Base-by-base conservation (phyloP, 106 monocot species). In the Amphibolis antarctica region DNA sequence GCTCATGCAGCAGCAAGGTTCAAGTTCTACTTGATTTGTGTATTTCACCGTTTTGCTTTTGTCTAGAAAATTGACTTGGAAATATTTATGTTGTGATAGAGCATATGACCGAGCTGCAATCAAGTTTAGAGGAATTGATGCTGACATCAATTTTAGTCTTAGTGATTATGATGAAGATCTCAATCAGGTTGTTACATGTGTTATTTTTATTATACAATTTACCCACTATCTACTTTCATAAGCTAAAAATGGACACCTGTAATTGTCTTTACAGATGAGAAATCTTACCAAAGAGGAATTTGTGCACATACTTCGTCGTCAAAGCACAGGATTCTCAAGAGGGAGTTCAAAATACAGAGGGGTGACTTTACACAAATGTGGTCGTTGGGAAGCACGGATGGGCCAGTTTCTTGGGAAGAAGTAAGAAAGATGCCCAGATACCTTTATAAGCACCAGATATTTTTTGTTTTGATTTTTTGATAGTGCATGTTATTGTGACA, bases 341-440 rank as follows among this genome's bases (percentile, higher is more conserved):
- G 96, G 96, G 30, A 96, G 90, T 77, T 96, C 96, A 13, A 96
- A 86, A 60, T 96, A 69, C 48, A 79, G 96, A 66, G 96, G 96
- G 18, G 96, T 96, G 12, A 96, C 96, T n/a, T 63, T 96, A 56
- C 96, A 96, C 76, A 96, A 90, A 62, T 96, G 96, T 58, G 96
- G 96, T 0, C 79, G 96, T 71, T 96, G 96, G 96, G 96, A 96
- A 61, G 96, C 96, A 50, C 74, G 94, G 60, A 84, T 89, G 81
- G 94, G 94, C 24, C 94, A 96, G 58, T 82, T 96, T 76, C 70
- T 96, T 18, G 96, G 96, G 25, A 96, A 85, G 62, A 96, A 96
- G 96, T 88, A 75, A 60, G 72, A 28, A 26, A 26, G 9, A 43
- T 12, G 30, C n/a, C 7, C 50, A 36, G 25, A 12, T 27, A 23